These are phyloP conservation scores for Cryptococcus deneoformans DNA, from an alignment of 1,284 basidiomycete species.

Conservation along the genomic window DNA sequence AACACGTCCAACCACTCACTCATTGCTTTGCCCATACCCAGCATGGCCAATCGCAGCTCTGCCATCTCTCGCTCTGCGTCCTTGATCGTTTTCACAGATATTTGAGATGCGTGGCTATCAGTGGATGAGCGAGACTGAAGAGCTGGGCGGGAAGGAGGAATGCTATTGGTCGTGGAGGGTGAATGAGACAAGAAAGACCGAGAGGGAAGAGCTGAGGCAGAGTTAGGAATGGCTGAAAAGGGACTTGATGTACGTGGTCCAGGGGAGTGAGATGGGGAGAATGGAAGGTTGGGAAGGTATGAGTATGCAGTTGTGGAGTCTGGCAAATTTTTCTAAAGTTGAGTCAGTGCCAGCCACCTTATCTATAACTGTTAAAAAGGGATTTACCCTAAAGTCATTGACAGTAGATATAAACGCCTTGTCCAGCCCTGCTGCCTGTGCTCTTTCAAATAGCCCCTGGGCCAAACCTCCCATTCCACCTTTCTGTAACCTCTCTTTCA, in stretches of 20 bases:
- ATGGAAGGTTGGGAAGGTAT: slow-evolving; percentile 38
- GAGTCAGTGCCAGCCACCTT: slow-evolving; percentile 1
- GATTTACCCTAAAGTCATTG: slow-evolving; percentile 42
- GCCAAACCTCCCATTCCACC: slow-evolving; percentile 40
- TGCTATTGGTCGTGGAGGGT: not conserved
- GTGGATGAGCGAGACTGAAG: slow-evolving; percentile 11
- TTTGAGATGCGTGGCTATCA: slow-evolving; percentile 21
- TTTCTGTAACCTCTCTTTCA: not conserved
- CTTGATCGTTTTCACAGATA: slow-evolving; percentile 22
- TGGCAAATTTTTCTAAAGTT: slow-evolving; percentile 69
- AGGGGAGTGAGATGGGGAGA: slow-evolving; percentile 28
- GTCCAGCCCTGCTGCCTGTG: slow-evolving; percentile 49
- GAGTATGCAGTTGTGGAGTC: slow-evolving; percentile 53
- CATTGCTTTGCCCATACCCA: slow-evolving; percentile 48
- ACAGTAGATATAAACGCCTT: slow-evolving; percentile 48
- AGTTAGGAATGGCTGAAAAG: slow-evolving; percentile 33
- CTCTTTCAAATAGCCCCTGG: slow-evolving; percentile 46
- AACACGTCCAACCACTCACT: slow-evolving; percentile 35
- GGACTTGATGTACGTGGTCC: slow-evolving; percentile 16
- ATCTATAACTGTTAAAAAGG: not conserved
- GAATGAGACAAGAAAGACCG: slow-evolving; percentile 13
- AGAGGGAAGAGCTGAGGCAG: slow-evolving; percentile 22
- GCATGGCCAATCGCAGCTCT: slow-evolving; percentile 42
- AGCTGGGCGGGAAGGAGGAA: slow-evolving; percentile 3
- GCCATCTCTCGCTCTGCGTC: slow-evolving; percentile 46